Percentiles rank a stretch among this genome's conserved stretches.
Conservation (phyloP, 129 eudicot genomes). For the Pseudognaphalium luteoalbum region DNA sequence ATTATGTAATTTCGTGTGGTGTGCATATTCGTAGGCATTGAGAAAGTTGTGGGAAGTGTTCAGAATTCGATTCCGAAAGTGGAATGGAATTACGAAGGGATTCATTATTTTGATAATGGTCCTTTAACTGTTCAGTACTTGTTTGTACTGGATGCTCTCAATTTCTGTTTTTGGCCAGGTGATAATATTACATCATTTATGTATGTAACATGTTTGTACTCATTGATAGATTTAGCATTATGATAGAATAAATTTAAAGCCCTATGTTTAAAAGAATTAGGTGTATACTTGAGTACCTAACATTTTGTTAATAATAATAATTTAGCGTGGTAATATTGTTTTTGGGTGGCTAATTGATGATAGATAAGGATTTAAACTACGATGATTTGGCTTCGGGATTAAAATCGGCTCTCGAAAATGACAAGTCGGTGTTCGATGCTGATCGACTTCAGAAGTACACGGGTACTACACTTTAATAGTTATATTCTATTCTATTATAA, state of each 20-base stretch:
- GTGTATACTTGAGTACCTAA: no score
- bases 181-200: background rate
- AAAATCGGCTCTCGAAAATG: slow-evolving; percentile 70
- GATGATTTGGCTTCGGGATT: slow-evolving; percentile 90
- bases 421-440: slow-evolving; percentile 78
- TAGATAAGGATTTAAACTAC: slow-evolving; percentile 78
- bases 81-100: slow-evolving; percentile 94
- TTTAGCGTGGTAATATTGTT: background rate
- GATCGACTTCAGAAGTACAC: slow-evolving; percentile 90
- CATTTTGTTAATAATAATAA: background rate
- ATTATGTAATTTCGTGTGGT: background rate
- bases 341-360: slow-evolving; percentile 20
- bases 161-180: slow-evolving; percentile 99
- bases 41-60: slow-evolving; percentile 70
- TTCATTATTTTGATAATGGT: slow-evolving; percentile 83
- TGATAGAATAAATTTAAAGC: background rate
- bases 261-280: no score
- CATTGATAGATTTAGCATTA: background rate
- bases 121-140: slow-evolving; percentile 85
- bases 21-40: slow-evolving; percentile 57
- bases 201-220: background rate
- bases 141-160: slow-evolving; percentile 82
- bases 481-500: background rate
- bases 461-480: slow-evolving; percentile 45
- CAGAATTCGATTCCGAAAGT: slow-evolving; percentile 86